Percentiles rank a stretch among this genome's conserved stretches.
Conservation (phyloP, 805 yeast genomes). For the Gaillardinia entomophila region DNA sequence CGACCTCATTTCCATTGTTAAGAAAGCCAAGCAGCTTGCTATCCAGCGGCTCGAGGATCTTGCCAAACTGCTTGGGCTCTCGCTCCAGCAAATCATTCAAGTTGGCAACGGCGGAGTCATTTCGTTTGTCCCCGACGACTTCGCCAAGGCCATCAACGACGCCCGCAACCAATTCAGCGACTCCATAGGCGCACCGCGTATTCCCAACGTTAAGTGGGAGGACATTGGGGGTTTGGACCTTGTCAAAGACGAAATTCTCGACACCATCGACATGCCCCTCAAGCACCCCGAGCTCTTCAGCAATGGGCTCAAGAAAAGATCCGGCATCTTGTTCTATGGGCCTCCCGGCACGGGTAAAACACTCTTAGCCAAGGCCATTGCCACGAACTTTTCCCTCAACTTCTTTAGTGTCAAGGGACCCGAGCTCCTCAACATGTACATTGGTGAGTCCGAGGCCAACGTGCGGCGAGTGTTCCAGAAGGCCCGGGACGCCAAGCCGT, state of each 20-base stretch:
- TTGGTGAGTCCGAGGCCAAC: conserved; percentile 97
- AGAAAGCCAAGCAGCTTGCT: conserved; percentile 56
- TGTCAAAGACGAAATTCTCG: conserved; percentile 88
- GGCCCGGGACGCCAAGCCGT: conserved; percentile 95
- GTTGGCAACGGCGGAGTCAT: conserved; percentile 53
- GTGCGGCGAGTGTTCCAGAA: conserved; percentile 90
- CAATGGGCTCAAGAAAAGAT: conserved; percentile 85
- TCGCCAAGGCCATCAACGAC: conserved; percentile 63
- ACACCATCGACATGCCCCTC: conserved; percentile 93
- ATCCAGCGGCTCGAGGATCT: conserved; percentile 40
- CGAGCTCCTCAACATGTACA: conserved; percentile 92
- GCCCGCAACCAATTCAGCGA: conserved; percentile 89
- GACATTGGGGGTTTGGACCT: conserved; percentile 94
- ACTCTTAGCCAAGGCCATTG: conserved; percentile 91
- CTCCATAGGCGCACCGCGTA: conserved; percentile 93
- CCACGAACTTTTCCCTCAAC: conserved; percentile 88
- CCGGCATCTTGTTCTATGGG: conserved; percentile 92
- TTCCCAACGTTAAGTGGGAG: conserved; percentile 94
- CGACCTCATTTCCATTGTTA: conserved; percentile 68
- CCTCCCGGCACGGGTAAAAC: conserved; percentile 99
- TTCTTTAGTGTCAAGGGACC: conserved; percentile 98
- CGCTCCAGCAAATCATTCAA: conserved; percentile 26
- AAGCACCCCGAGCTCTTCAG: conserved; percentile 87
- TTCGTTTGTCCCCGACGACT: conserved; percentile 51
- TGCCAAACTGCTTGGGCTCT: conserved; percentile 12